Percentiles rank a stretch among this genome's conserved stretches.
phyloP scores from a whole-genome alignment of 352 stramenopile species.

The Salisapilia sapeloensis region DNA sequence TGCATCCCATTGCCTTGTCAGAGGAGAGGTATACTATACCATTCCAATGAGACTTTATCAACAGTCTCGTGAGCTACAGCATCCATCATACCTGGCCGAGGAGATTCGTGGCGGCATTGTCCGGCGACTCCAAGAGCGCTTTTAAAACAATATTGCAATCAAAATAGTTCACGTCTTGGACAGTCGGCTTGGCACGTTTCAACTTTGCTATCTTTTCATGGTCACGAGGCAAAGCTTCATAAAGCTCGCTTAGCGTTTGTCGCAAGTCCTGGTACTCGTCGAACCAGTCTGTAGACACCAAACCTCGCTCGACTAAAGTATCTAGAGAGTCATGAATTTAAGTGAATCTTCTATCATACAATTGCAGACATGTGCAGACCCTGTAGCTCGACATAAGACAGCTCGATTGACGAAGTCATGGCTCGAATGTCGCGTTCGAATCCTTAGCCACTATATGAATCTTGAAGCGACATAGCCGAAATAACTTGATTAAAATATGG shows the following conservation, averaged over 20 bases:
- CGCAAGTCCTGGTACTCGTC: conserved; percentile 47
- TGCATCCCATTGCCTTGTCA: conserved; percentile 51
- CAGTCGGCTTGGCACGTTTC: conserved; percentile 17
- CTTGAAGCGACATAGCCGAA: no score
- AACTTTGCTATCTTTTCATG: conserved; percentile 29
- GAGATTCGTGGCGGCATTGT: conserved; percentile 48
- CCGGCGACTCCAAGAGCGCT: conserved; percentile 37
- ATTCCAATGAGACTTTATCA: background rate
- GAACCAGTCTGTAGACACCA: conserved; percentile 53
- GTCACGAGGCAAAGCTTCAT: conserved; percentile 20
- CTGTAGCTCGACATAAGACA: no score
- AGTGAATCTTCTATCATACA: no score
- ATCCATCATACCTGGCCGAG: conserved; percentile 34
- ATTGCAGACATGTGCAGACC: no score
- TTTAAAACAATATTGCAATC: conserved; percentile 55
- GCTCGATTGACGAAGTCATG: no score
- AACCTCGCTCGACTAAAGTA: conserved; percentile 45
- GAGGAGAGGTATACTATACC: conserved; percentile 51
- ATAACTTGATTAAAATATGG: no score
- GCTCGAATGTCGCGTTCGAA: no score
- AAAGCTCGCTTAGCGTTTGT: conserved; percentile 32
- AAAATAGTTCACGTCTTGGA: conserved; percentile 55
- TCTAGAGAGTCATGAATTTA: no score
- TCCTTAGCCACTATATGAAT: no score
- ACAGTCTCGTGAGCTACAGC: background rate